phyloP scores from a whole-genome alignment of 208 protist species.

The Leishmania turanica region DNA sequence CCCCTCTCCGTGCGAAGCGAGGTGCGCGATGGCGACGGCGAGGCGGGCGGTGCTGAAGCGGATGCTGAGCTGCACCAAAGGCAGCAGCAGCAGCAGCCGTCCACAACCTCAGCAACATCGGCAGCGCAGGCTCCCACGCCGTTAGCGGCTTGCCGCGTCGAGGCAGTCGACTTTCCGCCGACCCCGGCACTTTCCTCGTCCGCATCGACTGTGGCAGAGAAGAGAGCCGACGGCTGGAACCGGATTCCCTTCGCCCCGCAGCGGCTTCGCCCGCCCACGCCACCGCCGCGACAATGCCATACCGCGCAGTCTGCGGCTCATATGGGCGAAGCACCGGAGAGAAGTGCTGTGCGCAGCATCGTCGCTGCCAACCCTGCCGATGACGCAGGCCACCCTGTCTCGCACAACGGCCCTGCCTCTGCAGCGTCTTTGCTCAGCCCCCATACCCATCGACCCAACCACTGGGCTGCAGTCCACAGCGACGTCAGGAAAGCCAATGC shows the following conservation, averaged over 20 bases:
- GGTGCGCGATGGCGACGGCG: background rate
- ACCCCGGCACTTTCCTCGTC: background rate
- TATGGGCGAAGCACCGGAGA: background rate
- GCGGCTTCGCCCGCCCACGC: conserved; percentile 20
- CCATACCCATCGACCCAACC: background rate
- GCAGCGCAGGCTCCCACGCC: background rate
- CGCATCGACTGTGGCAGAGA: background rate
- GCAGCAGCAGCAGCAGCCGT: background rate
- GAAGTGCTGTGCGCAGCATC: background rate
- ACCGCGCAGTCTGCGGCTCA: background rate
- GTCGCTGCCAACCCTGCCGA: background rate
- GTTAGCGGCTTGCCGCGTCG: background rate
- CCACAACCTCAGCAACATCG: background rate
- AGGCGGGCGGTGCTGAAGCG: background rate
- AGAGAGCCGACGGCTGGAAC: background rate
- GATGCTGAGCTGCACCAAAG: background rate
- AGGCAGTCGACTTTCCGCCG: background rate
- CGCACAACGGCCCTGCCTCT: background rate
- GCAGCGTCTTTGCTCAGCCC: background rate
- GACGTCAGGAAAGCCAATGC: background rate
- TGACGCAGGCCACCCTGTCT: background rate
- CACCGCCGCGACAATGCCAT: conserved; percentile 28
- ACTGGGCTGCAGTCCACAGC: background rate
- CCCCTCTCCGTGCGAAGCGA: conserved; percentile 4
- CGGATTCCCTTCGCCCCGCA: background rate